Evolutionary conservation across 805 yeast species (phyloP).

Genomic region (Ogataea ramenticola): DNA sequence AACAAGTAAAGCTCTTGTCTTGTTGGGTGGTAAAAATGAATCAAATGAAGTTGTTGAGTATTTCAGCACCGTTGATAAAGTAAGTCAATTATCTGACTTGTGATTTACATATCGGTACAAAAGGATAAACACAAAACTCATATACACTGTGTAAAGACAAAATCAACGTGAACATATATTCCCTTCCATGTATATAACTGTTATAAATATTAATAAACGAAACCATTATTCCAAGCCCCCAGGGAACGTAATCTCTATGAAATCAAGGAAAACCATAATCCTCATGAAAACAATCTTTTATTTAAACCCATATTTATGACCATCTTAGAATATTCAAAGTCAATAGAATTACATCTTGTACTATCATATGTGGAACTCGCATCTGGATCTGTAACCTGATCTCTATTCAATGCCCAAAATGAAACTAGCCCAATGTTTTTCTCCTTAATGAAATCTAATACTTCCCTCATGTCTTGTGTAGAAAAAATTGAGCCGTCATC

Average conservation of each 20-base stretch:
- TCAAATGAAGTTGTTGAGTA: conserved; percentile 53
- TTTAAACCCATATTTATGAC: conserved; percentile 8
- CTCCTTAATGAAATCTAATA: conserved; percentile 13
- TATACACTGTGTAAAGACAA: neutral
- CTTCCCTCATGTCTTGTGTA: conserved; percentile 15
- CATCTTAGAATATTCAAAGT: conserved; percentile 14
- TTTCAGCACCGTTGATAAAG: conserved; percentile 60
- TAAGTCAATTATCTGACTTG: conserved; percentile 16
- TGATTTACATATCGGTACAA: neutral
- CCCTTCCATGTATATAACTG: too few species aligned
- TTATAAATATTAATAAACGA: too few species aligned
- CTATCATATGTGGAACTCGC: conserved; percentile 10
- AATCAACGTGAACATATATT: neutral
- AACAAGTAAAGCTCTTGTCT: conserved; percentile 33
- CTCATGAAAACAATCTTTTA: neutral
- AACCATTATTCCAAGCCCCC: too few species aligned
- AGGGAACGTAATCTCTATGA: too few species aligned
- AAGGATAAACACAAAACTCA: too few species aligned
- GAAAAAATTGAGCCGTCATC: conserved; percentile 21
- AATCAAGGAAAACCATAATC: too few species aligned
- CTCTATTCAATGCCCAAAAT: conserved; percentile 28
- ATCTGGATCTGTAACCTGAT: conserved; percentile 13
- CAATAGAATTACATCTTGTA: conserved; percentile 15
- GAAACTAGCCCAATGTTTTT: conserved; percentile 18
- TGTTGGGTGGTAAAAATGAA: conserved; percentile 20